Evolutionary conservation across 2,329 filamentous ascomycete species (phyloP).

Genomic region (Thelonectria blattea): DNA sequence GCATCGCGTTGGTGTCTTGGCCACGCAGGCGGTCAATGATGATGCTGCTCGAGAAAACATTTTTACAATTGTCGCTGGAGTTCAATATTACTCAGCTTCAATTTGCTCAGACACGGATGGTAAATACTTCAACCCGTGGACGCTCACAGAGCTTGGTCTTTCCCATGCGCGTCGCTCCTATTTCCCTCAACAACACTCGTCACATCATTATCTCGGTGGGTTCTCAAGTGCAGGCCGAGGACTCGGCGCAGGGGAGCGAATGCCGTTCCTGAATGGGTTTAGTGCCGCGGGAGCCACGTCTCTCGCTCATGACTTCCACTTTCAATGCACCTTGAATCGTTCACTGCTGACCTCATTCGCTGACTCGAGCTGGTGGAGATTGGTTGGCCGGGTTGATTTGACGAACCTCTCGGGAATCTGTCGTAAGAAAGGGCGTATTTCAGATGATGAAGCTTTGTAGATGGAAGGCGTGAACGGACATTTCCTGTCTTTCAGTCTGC

Average conservation of each 20-base stretch:
- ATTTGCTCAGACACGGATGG: background rate
- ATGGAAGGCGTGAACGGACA: too few species aligned
- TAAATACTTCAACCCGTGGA: constrained; percentile 3
- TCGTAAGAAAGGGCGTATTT: too few species aligned
- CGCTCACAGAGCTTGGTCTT: background rate
- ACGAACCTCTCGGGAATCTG: too few species aligned
- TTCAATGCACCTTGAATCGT: background rate
- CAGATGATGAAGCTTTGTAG: too few species aligned
- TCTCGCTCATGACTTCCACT: constrained; percentile 1
- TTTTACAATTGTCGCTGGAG: background rate
- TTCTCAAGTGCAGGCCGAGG: background rate
- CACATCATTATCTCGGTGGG: background rate
- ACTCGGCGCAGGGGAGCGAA: background rate
- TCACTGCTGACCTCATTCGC: background rate
- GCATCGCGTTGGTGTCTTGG: constrained; percentile 20
- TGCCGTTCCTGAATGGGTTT: background rate
- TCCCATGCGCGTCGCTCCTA: constrained; percentile 11
- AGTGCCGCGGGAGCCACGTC: background rate
- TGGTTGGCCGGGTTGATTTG: too few species aligned
- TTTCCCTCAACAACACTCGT: constrained; percentile 4
- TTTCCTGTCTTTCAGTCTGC: too few species aligned
- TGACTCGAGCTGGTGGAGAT: too few species aligned
- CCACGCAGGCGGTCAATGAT: background rate
- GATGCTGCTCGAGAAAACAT: constrained; percentile 8
- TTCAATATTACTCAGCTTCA: background rate